phyloP scores from a whole-genome alignment of 352 stramenopile species.

The Phytophthora nicotianae region DNA sequence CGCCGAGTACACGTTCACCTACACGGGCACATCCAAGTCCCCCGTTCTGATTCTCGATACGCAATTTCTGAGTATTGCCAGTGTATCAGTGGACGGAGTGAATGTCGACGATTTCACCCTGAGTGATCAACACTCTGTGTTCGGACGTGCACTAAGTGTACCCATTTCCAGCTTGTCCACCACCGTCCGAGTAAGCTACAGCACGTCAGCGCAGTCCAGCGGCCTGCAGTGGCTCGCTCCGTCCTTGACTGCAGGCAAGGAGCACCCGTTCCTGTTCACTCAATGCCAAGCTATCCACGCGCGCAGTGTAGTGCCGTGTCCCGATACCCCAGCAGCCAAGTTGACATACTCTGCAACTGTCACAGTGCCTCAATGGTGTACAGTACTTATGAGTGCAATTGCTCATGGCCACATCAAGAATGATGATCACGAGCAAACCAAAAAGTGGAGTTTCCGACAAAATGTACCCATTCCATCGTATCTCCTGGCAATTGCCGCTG shows the following conservation, averaged over 20 bases:
- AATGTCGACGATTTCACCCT: constrained; percentile 57
- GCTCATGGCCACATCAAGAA: constrained; percentile 32
- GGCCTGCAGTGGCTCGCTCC: constrained; percentile 92
- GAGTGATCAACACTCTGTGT: constrained; percentile 49
- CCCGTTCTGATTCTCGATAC: constrained; percentile 84
- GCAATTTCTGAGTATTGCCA: constrained; percentile 70
- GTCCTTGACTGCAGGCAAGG: constrained; percentile 92
- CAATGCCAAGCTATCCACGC: constrained; percentile 95
- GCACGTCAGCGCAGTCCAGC: constrained; percentile 59
- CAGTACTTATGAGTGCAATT: constrained; percentile 91
- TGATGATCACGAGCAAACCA: constrained; percentile 26
- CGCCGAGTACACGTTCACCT: constrained; percentile 84
- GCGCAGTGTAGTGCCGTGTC: constrained; percentile 93
- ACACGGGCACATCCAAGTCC: constrained; percentile 23
- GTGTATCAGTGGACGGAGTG: constrained; percentile 52
- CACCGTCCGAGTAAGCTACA: constrained; percentile 78
- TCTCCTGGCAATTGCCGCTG: constrained; percentile 93
- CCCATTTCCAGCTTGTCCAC: constrained; percentile 47
- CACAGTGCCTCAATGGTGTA: constrained; percentile 92
- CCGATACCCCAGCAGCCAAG: constrained; percentile 93
- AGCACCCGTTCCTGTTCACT: constrained; percentile 94
- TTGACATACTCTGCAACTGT: constrained; percentile 94
- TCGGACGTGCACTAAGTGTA: constrained; percentile 64
- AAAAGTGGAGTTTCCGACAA: constrained; percentile 83
- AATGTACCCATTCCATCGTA: constrained; percentile 94